Evolutionary conservation across 2,329 filamentous ascomycete genomes (phyloP).

Genomic region (Conoideocrella luteorostrata): DNA sequence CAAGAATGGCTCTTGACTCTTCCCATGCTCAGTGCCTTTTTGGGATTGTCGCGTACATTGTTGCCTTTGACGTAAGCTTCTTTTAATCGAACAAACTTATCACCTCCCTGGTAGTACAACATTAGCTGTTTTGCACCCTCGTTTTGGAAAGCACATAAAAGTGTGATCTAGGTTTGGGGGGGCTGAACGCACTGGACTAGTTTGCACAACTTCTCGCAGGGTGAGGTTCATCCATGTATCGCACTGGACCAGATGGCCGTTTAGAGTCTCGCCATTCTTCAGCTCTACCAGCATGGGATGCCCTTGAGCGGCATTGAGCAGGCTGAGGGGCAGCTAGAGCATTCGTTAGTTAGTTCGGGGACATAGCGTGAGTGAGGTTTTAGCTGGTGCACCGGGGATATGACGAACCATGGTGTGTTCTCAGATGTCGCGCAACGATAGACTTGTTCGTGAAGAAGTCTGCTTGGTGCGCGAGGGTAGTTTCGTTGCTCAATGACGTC

Average conservation of each 20-base stretch:
- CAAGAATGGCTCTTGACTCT: no score
- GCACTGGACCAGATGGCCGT: slow-evolving; percentile 92
- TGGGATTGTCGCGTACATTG: slow-evolving; percentile 57
- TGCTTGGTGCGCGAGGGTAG: background rate
- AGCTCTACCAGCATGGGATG: slow-evolving; percentile 97
- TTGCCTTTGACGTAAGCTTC: slow-evolving; percentile 97
- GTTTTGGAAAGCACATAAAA: no score
- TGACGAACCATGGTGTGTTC: background rate
- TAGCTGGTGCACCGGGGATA: background rate
- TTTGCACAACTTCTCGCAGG: slow-evolving; percentile 94
- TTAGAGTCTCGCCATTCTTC: slow-evolving; percentile 95
- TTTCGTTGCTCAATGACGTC: no score
- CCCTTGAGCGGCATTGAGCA: slow-evolving; percentile 92
- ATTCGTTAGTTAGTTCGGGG: no score
- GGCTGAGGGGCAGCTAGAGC: slow-evolving; percentile 71
- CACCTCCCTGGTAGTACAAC: slow-evolving; percentile 59
- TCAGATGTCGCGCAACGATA: background rate
- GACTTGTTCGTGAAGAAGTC: background rate
- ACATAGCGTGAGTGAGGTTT: no score
- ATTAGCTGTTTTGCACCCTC: background rate
- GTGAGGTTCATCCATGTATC: slow-evolving; percentile 99
- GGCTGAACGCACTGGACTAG: slow-evolving; percentile 60
- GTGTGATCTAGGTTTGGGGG: background rate
- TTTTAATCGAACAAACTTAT: slow-evolving; percentile 85
- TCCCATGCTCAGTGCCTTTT: background rate